Evolutionary conservation across 352 stramenopile species (phyloP).

Genomic region (Phytophthora lateralis): DNA sequence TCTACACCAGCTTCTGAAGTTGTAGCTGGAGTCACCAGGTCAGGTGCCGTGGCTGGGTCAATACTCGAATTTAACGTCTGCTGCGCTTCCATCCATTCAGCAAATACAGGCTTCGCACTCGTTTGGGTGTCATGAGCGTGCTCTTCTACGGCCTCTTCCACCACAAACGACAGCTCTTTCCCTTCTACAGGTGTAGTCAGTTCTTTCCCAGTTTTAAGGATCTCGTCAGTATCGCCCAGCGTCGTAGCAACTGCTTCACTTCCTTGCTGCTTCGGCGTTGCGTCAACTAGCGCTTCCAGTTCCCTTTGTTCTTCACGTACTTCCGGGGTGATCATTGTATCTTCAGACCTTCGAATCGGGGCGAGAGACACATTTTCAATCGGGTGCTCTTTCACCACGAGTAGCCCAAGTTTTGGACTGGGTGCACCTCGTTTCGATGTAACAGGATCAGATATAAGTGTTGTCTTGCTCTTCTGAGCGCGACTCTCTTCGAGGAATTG

Average conservation of each 20-base stretch:
- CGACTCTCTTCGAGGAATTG: slow-evolving; percentile 32
- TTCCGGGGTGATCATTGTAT: not conserved
- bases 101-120: not conserved
- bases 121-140: not conserved
- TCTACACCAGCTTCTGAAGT: not conserved
- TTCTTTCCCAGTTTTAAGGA: not conserved
- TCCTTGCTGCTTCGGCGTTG: not conserved
- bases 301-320: not conserved
- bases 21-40: not conserved
- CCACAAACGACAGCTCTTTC: not conserved
- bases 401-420: slow-evolving; percentile 11
- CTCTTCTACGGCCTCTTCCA: not conserved
- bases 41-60: not conserved
- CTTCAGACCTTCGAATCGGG: slow-evolving; percentile 19
- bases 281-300: not conserved
- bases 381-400: slow-evolving; percentile 16
- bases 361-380: slow-evolving; percentile 29
- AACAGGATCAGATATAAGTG: not conserved
- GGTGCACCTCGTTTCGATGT: not conserved
- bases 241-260: not conserved
- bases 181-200: not conserved
- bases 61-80: not conserved
- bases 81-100: not conserved
- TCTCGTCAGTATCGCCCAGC: not conserved
- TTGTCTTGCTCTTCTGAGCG: slow-evolving; percentile 8